phyloP scores from a whole-genome alignment of 2,329 filamentous ascomycete species.

The Xylaria arbuscula region DNA sequence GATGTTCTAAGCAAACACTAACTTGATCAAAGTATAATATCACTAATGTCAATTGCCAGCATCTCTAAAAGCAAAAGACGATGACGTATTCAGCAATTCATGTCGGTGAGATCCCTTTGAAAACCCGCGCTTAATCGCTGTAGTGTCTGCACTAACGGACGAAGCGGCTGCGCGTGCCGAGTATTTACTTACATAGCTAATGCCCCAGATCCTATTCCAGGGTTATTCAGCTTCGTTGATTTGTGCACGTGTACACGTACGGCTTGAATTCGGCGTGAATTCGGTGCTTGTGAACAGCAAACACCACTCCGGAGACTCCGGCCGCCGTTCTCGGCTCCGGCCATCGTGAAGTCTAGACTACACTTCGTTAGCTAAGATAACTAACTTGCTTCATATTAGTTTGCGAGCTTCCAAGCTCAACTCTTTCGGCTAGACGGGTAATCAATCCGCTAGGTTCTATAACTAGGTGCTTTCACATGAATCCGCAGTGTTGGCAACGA shows the following conservation, averaged over 20 bases:
- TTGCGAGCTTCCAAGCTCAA: not conserved
- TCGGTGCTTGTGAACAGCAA: not conserved
- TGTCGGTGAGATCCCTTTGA: not conserved
- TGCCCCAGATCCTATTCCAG: not conserved
- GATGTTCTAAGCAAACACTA: not conserved
- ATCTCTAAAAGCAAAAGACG: too few species aligned
- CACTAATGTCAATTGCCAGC: not conserved
- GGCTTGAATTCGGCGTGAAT: not conserved
- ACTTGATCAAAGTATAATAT: not conserved
- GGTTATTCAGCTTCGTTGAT: not conserved
- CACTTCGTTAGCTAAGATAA: not conserved
- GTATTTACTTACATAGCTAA: not conserved
- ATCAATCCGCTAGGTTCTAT: not conserved
- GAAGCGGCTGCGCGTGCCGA: not conserved
- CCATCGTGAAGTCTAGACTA: too few species aligned
- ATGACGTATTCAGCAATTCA: not conserved
- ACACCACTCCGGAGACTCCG: not conserved
- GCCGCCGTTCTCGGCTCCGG: not conserved
- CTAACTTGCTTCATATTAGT: not conserved
- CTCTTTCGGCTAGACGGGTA: too few species aligned
- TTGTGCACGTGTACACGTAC: not conserved
- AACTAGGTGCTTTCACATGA: not conserved
- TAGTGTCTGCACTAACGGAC: not conserved
- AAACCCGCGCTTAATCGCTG: not conserved
- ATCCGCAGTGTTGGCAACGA: slow-evolving; percentile 4